Base-by-base conservation (phyloP, 176 grass and related monocot species). In the Oryza brachyantha region DNA sequence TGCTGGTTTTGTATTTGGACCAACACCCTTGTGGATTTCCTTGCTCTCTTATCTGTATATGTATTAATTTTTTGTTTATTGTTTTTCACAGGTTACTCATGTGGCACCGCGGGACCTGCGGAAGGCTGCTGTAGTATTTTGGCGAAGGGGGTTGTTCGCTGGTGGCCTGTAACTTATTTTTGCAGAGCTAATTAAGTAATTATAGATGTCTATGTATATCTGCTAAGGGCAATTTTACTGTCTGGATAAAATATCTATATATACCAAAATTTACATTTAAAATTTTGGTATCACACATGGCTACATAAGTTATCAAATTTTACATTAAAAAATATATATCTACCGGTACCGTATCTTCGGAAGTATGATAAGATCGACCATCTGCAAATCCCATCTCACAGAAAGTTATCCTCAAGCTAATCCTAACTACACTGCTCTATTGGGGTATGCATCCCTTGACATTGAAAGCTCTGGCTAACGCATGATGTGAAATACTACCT, bases 91-190 rank as follows among this genome's bases (percentile, higher is more conserved):
- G 82, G 42, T 3, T 59, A 7, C 50, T 13, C 2, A n/a, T 10
- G 21, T 65, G 31, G 5, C 1, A 29, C 36, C 27, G 42, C 17
- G 29, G 57, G 21, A 13, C 17, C 34, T 0, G 32, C 14, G 13
- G 42, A 45, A 45, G 13, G 12, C 42, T 45, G 42, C 13, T 45
- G 42, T 45, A 45, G 13, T 65, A 72, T n/a, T 77, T 45, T 71
- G 54, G 35, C 10, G 35, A 80, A 84, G 39, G 7, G 7, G 12
- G 64, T 46, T 43, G 81, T 57, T 88, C 71, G 63, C 55, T 25
- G 17, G 34, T 35, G 11, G 24, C 17, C 43, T 25, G 46, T 7
- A 29, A n/a, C n/a, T 63, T 17, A n/a, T 82, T 29, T 25, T 42
- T 21, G 38, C 9, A 42, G 40, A 50, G 46, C 46, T 50, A 45